phyloP scores from a whole-genome alignment of 1,284 basidiomycete genomes.

The Schizopora paradoxa region DNA sequence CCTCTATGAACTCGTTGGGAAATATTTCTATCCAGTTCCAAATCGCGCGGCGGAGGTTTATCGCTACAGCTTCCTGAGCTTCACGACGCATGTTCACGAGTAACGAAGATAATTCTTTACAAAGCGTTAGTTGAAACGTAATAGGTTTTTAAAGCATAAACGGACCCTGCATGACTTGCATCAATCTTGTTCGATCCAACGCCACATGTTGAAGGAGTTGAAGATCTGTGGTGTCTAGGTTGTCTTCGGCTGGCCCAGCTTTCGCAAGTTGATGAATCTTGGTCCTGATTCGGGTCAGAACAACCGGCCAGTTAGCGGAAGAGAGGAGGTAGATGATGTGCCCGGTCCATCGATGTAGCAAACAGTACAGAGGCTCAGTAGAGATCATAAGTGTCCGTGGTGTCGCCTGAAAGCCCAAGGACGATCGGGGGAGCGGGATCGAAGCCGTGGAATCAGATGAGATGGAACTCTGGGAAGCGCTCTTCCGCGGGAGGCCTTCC shows the following conservation, averaged over 20 bases:
- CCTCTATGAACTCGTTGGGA: slow-evolving; percentile 75
- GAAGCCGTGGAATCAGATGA: slow-evolving; percentile 34
- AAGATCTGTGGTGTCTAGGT: slow-evolving; percentile 66
- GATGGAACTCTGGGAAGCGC: slow-evolving; percentile 42
- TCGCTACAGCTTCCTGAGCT: slow-evolving; percentile 68
- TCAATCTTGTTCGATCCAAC: slow-evolving; percentile 58
- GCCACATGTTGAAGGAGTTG: slow-evolving; percentile 70
- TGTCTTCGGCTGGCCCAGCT: slow-evolving; percentile 42
- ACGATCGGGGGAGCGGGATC: slow-evolving; percentile 39
- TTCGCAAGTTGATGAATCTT: slow-evolving; percentile 65
- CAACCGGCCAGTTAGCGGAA: slow-evolving; percentile 84
- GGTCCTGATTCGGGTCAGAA: slow-evolving; percentile 67
- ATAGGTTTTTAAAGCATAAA: background rate
- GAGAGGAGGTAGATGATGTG: slow-evolving; percentile 86
- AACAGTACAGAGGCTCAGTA: slow-evolving; percentile 47
- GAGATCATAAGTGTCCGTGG: slow-evolving; percentile 58
- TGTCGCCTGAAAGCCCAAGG: slow-evolving; percentile 59
- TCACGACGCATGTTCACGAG: slow-evolving; percentile 81
- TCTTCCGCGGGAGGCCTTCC: slow-evolving; percentile 30
- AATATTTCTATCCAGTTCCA: slow-evolving; percentile 92
- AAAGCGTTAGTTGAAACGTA: slow-evolving; percentile 3
- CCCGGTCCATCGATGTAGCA: slow-evolving; percentile 66
- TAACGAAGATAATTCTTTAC: slow-evolving; percentile 71
- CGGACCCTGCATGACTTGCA: slow-evolving; percentile 61
- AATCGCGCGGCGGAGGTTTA: slow-evolving; percentile 73